Evolutionary conservation across 176 grass and related monocot species (phyloP).

Genomic region (Carex pumila): DNA sequence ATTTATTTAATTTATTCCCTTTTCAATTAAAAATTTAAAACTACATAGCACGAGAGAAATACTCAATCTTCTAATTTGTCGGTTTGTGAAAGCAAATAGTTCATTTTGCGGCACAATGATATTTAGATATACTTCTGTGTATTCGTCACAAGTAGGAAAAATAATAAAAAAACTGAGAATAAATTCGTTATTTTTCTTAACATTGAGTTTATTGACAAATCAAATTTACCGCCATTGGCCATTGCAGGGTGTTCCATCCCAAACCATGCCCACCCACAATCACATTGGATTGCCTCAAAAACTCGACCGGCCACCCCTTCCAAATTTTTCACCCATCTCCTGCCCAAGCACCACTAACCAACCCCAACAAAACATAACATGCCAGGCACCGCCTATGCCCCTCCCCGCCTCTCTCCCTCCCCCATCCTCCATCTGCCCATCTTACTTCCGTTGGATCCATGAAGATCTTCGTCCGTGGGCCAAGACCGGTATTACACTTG

Average conservation of each 20-base stretch:
- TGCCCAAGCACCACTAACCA: constrained; percentile 19
- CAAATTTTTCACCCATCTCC: not conserved
- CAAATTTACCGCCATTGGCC: not conserved
- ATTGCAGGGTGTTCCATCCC: constrained; percentile 19
- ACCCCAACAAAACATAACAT: not conserved
- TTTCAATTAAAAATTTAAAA: no score
- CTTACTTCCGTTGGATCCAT: constrained; percentile 90
- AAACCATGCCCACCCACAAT: constrained; percentile 24
- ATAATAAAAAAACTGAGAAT: no score
- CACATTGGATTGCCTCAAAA: not conserved
- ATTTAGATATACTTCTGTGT: no score
- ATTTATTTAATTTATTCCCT: no score
- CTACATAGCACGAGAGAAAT: no score
- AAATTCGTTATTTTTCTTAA: no score
- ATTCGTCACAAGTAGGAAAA: no score
- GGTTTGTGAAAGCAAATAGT: no score
- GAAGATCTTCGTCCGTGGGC: constrained; percentile 87
- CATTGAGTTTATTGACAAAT: no score
- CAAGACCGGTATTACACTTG: constrained; percentile 51
- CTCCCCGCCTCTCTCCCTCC: not conserved
- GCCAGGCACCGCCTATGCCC: not conserved
- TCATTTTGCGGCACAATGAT: no score
- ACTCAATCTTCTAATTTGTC: no score
- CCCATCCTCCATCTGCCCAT: constrained; percentile 44
- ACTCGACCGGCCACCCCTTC: not conserved